These are phyloP conservation scores for Spathaspora arborariae DNA, from an alignment of 805 yeast genomes.

Conservation along the genomic window DNA sequence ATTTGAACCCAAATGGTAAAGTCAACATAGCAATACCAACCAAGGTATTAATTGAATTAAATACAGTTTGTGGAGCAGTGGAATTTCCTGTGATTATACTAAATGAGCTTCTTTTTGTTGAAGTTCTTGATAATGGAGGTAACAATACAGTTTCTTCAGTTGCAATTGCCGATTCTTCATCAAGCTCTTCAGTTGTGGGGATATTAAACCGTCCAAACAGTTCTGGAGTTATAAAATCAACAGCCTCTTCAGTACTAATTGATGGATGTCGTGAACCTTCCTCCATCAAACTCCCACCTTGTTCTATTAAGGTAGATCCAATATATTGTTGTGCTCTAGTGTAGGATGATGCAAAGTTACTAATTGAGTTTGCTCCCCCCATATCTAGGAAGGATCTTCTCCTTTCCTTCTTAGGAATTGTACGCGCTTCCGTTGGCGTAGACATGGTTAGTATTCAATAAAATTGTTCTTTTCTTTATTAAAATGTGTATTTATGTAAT, in stretches of 20 bases:
- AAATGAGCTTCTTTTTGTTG: conserved; percentile 6
- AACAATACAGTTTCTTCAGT: conserved; percentile 13
- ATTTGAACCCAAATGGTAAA: conserved; percentile 62
- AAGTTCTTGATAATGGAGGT: conserved; percentile 4
- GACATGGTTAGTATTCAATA: conserved; percentile 1
- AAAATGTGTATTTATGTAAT: background rate
- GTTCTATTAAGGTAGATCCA: conserved; percentile 15
- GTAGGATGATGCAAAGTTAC: conserved; percentile 39
- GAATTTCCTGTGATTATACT: conserved; percentile 27
- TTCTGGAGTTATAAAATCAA: background rate
- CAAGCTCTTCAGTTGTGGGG: background rate
- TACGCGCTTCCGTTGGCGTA: background rate
- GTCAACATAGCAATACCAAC: conserved; percentile 77
- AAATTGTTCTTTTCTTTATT: background rate
- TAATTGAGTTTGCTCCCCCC: conserved; percentile 35
- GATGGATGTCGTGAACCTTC: conserved; percentile 15
- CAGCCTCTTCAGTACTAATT: conserved; percentile 9
- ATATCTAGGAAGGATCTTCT: conserved; percentile 27
- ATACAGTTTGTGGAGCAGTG: conserved; percentile 66
- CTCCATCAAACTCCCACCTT: conserved; percentile 10
- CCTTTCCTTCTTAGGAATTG: conserved; percentile 8
- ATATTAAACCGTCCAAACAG: background rate
- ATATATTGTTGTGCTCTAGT: conserved; percentile 32
- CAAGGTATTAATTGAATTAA: conserved; percentile 67
- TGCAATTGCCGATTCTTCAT: conserved; percentile 5